phyloP scores from a whole-genome alignment of 2,329 filamentous ascomycete species.

The Venturia asperata region DNA sequence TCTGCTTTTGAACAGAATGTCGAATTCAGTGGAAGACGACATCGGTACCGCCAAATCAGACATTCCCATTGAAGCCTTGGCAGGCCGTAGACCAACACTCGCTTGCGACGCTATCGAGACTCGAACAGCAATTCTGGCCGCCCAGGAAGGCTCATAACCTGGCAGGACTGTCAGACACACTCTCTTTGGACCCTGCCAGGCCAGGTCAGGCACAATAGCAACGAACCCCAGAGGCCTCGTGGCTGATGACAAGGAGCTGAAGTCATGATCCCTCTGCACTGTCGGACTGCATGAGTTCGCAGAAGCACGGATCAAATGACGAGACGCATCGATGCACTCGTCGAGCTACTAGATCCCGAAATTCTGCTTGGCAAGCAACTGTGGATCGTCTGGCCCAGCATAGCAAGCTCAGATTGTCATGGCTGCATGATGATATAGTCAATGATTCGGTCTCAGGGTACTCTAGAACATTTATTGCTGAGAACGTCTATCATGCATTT shows the following conservation, averaged over 20 bases:
- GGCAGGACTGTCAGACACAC: background rate
- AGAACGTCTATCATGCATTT: background rate
- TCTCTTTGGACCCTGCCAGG: background rate
- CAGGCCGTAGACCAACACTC: background rate
- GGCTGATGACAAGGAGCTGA: background rate
- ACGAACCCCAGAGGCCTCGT: background rate
- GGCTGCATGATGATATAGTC: background rate
- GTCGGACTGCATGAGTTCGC: constrained; percentile 1
- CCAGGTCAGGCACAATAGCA: background rate
- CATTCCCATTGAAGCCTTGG: background rate
- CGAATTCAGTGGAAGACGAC: background rate
- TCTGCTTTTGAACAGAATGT: background rate
- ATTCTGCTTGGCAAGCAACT: background rate
- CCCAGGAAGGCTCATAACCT: background rate
- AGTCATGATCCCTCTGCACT: background rate
- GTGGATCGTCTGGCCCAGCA: background rate
- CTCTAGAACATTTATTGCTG: background rate
- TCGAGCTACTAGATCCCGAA: background rate
- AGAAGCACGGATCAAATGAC: background rate
- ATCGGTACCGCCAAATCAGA: background rate
- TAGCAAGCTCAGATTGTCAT: background rate
- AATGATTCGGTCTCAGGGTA: too few relatives aligned
- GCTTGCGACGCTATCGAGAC: background rate
- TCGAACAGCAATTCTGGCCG: background rate
- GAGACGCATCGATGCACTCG: constrained; percentile 5